Conservation (phyloP, 345 rosid species). For the Streptanthus diversifolius region DNA sequence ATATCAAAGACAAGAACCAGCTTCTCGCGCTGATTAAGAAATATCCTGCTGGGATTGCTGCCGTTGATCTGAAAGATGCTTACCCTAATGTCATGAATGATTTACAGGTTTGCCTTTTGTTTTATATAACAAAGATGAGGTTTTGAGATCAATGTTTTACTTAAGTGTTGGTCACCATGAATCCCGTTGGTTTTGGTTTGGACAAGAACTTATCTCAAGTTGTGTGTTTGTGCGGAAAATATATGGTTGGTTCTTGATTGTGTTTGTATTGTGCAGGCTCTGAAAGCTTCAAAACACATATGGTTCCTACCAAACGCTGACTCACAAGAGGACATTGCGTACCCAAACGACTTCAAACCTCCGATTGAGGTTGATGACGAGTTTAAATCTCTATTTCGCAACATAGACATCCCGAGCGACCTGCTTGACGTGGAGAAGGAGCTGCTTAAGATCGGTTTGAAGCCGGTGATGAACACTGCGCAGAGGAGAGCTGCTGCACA, state of each 20-base stretch:
- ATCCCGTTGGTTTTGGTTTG: too few relatives aligned
- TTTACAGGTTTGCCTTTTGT: conserved; percentile 52
- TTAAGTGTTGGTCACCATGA: too few relatives aligned
- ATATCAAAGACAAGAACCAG: conserved; percentile 60
- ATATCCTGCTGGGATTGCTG: conserved; percentile 65
- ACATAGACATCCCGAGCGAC: conserved; percentile 61
- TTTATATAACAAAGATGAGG: not conserved
- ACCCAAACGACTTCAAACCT: conserved; percentile 67
- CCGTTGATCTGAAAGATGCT: conserved; percentile 76
- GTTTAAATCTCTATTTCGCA: conserved; percentile 52
- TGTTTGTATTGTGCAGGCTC: conserved; percentile 42
- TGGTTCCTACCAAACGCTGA: conserved; percentile 57
- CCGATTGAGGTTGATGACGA: conserved; percentile 64
- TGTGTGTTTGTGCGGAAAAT: not conserved
- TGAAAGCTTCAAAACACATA: conserved; percentile 56
- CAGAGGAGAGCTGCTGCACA: conserved; percentile 76
- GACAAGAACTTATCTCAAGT: too few relatives aligned
- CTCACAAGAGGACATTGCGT: conserved; percentile 70
- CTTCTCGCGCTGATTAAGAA: conserved; percentile 54
- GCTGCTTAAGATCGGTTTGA: conserved; percentile 67
- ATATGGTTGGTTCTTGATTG: not conserved
- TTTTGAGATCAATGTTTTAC: not conserved
- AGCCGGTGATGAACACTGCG: conserved; percentile 70
- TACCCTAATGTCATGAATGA: conserved; percentile 77
- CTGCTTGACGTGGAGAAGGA: conserved; percentile 81